Percentiles rank a stretch among this genome's conserved stretches.
phyloP scores from a whole-genome alignment of 2,329 filamentous ascomycete genomes.

The Trichoderma harzianum region DNA sequence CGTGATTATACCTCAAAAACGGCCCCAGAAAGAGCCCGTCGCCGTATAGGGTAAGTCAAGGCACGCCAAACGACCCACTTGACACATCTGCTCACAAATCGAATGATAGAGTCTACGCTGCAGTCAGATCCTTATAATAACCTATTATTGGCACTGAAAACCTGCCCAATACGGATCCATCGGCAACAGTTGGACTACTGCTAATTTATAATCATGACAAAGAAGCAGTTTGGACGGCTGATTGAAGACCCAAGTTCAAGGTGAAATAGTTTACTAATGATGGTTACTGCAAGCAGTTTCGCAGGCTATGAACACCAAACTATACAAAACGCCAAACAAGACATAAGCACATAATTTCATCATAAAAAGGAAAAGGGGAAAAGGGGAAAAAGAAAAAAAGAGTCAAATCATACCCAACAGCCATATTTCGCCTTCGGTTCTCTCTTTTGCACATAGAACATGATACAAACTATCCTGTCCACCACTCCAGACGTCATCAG shows the following conservation, averaged over 20 bases:
- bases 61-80: neutral
- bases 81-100: neutral
- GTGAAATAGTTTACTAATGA: neutral
- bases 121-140: constrained; percentile 12
- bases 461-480: constrained; percentile 5
- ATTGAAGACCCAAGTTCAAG: neutral
- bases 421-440: neutral
- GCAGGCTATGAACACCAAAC: neutral
- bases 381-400: neutral
- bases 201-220: neutral
- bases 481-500: neutral
- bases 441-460: neutral
- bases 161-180: neutral
- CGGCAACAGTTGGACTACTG: neutral
- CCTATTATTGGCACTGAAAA: neutral
- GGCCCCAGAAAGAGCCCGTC: neutral
- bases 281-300: neutral
- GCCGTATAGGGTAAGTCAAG: neutral
- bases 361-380: neutral
- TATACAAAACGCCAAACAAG: neutral
- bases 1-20: constrained; percentile 4
- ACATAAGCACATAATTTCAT: neutral
- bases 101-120: neutral
- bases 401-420: constrained; percentile 2
- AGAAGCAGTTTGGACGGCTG: neutral